Conservation (phyloP, 139 green algal species). For the Edaphochlamys debaryana region DNA sequence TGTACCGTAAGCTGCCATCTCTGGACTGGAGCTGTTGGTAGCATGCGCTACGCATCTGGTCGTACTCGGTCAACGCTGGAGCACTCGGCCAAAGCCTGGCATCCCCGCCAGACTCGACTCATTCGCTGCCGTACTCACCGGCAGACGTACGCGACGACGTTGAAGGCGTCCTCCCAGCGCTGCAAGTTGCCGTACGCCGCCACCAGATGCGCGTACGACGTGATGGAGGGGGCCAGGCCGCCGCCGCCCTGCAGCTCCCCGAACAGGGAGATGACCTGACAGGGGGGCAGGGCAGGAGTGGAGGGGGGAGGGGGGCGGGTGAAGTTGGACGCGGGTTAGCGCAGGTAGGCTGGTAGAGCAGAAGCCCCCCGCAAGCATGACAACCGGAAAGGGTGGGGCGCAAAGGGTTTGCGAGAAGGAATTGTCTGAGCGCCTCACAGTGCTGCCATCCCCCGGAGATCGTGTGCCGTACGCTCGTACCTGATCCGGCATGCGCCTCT, state of each 20-base stretch:
- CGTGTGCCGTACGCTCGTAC: too few species aligned
- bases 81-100: too few species aligned
- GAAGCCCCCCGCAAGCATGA: not conserved
- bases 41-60: too few species aligned
- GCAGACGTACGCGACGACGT: slow-evolving; percentile 41
- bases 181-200: slow-evolving; percentile 31
- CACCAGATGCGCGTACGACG: slow-evolving; percentile 48
- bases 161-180: slow-evolving; percentile 51
- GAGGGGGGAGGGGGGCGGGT: not conserved
- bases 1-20: too few species aligned
- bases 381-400: too few species aligned
- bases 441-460: too few species aligned
- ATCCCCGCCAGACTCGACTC: too few species aligned
- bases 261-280: slow-evolving; percentile 41
- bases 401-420: too few species aligned
- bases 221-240: slow-evolving; percentile 37
- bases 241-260: slow-evolving; percentile 40
- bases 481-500: slow-evolving; percentile 43
- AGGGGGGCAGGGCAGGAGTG: not conserved
- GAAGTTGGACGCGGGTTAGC: too few species aligned
- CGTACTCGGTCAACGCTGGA: too few species aligned
- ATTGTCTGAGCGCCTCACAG: too few species aligned
- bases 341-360: not conserved
- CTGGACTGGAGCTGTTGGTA: too few species aligned
- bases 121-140: not conserved